Percentiles rank a stretch among this genome's conserved stretches.
phyloP scores from a whole-genome alignment of 1,284 basidiomycete species.

The Cutaneotrichosporon sp. region DNA sequence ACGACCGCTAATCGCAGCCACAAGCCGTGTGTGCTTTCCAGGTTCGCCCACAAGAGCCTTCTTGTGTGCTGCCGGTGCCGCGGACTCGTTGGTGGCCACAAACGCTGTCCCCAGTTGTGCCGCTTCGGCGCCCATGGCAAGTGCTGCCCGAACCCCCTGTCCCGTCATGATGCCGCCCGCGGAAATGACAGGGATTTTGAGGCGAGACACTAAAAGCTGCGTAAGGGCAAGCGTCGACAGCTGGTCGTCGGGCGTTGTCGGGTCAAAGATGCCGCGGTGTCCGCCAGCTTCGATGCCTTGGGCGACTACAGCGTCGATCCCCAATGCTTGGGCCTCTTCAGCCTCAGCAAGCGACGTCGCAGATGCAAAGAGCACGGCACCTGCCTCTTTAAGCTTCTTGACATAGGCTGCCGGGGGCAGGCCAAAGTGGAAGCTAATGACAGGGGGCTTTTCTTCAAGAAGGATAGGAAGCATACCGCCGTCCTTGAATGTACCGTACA shows the following conservation, averaged over 20 bases:
- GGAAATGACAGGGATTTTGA: constrained; percentile 30
- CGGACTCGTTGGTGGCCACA: constrained; percentile 27
- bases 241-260: constrained; percentile 21
- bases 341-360: constrained; percentile 34
- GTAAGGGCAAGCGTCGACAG: constrained; percentile 26
- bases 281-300: constrained; percentile 42
- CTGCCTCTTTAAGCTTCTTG: constrained; percentile 18
- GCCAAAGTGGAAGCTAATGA: constrained; percentile 42
- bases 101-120: constrained; percentile 42
- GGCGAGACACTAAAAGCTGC: constrained; percentile 14
- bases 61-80: constrained; percentile 27
- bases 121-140: constrained; percentile 29
- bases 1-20: constrained; percentile 29
- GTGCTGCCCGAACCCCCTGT: constrained; percentile 15
- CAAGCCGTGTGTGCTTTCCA: constrained; percentile 24
- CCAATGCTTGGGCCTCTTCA: constrained; percentile 18
- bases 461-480: constrained; percentile 28
- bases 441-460: constrained; percentile 26
- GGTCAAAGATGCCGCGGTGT: constrained; percentile 39
- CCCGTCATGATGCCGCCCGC: constrained; percentile 40
- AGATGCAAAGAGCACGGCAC: constrained; percentile 25
- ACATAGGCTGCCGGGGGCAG: constrained; percentile 22
- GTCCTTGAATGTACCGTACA: constrained; percentile 32
- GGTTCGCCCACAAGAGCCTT: constrained; percentile 14
- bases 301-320: constrained; percentile 34